phyloP scores from a whole-genome alignment of 106 monocot species.

The Ottelia alismoides region DNA sequence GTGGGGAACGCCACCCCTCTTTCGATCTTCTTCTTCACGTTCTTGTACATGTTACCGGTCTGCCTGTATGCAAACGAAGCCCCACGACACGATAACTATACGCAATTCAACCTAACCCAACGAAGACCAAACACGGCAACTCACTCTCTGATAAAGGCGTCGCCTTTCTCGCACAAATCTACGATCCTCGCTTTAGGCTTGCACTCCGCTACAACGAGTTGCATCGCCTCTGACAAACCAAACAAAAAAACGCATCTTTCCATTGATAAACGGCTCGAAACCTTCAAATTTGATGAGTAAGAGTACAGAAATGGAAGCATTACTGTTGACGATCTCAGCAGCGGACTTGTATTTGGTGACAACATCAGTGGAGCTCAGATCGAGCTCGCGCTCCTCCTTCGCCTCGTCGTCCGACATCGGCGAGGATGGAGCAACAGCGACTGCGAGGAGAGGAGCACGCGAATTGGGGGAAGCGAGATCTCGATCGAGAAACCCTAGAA shows the following conservation, averaged over 20 bases:
- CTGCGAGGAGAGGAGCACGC: background rate
- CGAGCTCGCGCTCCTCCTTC: conserved; percentile 89
- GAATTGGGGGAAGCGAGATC: background rate
- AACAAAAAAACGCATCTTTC: background rate
- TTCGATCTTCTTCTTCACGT: conserved; percentile 93
- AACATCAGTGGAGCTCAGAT: conserved; percentile 80
- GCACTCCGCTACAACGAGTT: conserved; percentile 62
- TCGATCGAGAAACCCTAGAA: no score
- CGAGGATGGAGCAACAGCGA: background rate
- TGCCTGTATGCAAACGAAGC: conserved; percentile 30
- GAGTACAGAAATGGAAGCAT: conserved; percentile 2
- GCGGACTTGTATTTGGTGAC: conserved; percentile 95
- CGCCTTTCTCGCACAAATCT: conserved; percentile 79
- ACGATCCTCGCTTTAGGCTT: conserved; percentile 75
- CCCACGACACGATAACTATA: background rate
- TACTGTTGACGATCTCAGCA: conserved; percentile 97
- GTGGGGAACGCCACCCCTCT: conserved; percentile 93
- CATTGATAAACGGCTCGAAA: background rate
- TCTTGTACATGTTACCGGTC: conserved; percentile 93
- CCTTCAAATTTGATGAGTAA: background rate
- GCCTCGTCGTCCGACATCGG: conserved; percentile 87
- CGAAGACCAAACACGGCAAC: conserved; percentile 6
- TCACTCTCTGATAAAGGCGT: conserved; percentile 57
- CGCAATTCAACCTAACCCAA: background rate
- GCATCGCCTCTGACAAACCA: conserved; percentile 40